A percentile compares a stretch with the other conserved stretches of the same genome.
These are phyloP conservation scores for Auxenochlorella pyrenoidosa DNA, from an alignment of 139 green algal species.

Conservation along the genomic window DNA sequence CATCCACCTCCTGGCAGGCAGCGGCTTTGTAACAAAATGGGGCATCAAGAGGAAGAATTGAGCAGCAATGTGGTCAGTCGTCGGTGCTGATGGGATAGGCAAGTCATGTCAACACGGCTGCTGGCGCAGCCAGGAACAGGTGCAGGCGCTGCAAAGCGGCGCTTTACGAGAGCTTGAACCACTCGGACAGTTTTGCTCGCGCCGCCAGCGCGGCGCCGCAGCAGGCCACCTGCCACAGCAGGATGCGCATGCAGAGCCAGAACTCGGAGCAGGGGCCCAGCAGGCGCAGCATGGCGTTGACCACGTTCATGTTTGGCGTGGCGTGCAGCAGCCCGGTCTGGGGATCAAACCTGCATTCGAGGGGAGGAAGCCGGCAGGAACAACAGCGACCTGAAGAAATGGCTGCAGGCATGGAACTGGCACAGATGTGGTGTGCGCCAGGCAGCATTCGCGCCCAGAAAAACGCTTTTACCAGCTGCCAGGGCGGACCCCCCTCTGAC, in stretches of 20 bases:
- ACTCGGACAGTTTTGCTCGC: conserved; percentile 63
- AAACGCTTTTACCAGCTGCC: too few relatives aligned
- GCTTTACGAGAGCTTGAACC: conserved; percentile 66
- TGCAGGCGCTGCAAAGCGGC: too few relatives aligned
- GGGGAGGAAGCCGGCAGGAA: too few relatives aligned
- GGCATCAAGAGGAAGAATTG: too few relatives aligned
- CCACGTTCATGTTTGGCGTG: conserved; percentile 94
- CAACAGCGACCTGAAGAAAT: background rate
- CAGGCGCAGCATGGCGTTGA: conserved; percentile 93
- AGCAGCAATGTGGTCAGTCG: too few relatives aligned
- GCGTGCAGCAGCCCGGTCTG: conserved; percentile 77
- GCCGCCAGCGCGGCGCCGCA: conserved; percentile 72
- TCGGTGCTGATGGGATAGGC: too few relatives aligned
- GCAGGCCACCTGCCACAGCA: conserved; percentile 83
- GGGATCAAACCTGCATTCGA: conserved; percentile 75
- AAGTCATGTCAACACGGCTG: too few relatives aligned
- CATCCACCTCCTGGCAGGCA: too few relatives aligned
- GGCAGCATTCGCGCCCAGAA: too few relatives aligned
- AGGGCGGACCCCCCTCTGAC: too few relatives aligned
- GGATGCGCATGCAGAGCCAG: conserved; percentile 84
- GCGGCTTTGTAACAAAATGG: too few relatives aligned
- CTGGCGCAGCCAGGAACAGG: too few relatives aligned
- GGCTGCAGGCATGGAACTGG: background rate
- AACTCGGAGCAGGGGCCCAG: conserved; percentile 85
- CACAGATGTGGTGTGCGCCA: background rate